A percentile compares a stretch with the other conserved stretches of the same genome.
phyloP scores from a whole-genome alignment of 495 filamentous ascomycete species.

The Tuber brumale region DNA sequence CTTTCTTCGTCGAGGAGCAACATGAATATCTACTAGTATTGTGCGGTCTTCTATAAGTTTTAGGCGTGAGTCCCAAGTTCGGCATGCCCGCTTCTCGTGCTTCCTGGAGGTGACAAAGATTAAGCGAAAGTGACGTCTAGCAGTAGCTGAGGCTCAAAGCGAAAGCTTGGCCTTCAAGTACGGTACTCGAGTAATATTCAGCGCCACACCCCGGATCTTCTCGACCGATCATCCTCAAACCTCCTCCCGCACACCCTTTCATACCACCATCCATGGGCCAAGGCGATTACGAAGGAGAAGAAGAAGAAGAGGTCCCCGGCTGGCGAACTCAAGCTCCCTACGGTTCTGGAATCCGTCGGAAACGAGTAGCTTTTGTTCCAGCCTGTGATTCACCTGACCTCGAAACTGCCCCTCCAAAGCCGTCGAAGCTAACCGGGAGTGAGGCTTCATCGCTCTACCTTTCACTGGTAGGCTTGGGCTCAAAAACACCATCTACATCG shows the following conservation, averaged over 20 bases:
- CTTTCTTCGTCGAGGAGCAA: background rate
- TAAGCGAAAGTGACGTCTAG: background rate
- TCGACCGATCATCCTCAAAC: background rate
- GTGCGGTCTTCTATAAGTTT: background rate
- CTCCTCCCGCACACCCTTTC: background rate
- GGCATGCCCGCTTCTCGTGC: background rate
- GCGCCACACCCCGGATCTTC: background rate
- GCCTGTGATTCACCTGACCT: conserved; percentile 46
- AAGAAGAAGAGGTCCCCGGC: conserved; percentile 14
- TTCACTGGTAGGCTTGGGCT: conserved; percentile 25
- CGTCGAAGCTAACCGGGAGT: conserved; percentile 18
- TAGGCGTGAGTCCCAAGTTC: background rate
- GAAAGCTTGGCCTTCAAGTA: background rate
- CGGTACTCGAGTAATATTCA: background rate
- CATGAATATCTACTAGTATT: background rate
- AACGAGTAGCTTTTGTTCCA: conserved; percentile 73
- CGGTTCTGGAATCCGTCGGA: conserved; percentile 67
- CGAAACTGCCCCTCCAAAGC: conserved; percentile 5
- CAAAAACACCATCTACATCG: background rate
- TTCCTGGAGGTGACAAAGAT: background rate
- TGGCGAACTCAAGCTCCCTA: conserved; percentile 49
- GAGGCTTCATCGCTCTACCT: conserved; percentile 29
- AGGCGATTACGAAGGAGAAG: background rate
- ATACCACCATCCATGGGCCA: background rate
- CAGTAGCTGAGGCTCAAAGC: background rate